Conservation (phyloP, 2,329 filamentous ascomycete species). For the Cercospora zeae-maydis region DNA sequence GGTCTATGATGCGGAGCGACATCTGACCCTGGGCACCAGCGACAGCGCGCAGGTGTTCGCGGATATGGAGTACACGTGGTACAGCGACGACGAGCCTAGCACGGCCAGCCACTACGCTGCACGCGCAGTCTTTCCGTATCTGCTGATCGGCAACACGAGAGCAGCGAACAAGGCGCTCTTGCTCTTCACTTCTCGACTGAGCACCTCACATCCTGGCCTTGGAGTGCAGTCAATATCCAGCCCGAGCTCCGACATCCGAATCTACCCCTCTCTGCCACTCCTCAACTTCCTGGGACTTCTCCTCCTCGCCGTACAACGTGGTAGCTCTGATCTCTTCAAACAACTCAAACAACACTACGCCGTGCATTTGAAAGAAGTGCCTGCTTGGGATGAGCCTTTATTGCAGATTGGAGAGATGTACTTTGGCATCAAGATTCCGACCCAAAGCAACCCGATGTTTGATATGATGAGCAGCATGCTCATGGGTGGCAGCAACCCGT, state of each 20-base stretch:
- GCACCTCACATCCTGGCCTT: slow-evolving; percentile 58
- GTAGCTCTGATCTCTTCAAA: slow-evolving; percentile 71
- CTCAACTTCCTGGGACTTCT: slow-evolving; percentile 90
- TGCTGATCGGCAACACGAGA: slow-evolving; percentile 84
- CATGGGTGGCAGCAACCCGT: slow-evolving; percentile 65
- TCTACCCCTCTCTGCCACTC: slow-evolving; percentile 89
- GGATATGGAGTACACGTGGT: slow-evolving; percentile 89
- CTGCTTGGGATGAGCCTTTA: slow-evolving; percentile 70
- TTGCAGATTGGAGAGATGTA: slow-evolving; percentile 94
- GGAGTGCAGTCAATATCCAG: slow-evolving; percentile 77
- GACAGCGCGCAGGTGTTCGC: slow-evolving; percentile 79
- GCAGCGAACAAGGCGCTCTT: slow-evolving; percentile 80
- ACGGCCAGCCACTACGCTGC: slow-evolving; percentile 82
- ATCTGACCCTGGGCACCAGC: slow-evolving; percentile 82
- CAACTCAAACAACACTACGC: slow-evolving; percentile 80
- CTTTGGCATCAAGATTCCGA: slow-evolving; percentile 83
- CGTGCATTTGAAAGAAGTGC: slow-evolving; percentile 68
- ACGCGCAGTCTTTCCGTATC: slow-evolving; percentile 83
- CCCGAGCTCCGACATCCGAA: slow-evolving; percentile 63
- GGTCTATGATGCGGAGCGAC: slow-evolving; percentile 86
- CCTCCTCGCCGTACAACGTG: slow-evolving; percentile 77
- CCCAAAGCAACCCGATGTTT: slow-evolving; percentile 86
- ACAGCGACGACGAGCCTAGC: slow-evolving; percentile 80
- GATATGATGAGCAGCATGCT: slow-evolving; percentile 98
- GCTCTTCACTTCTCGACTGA: slow-evolving; percentile 67